A percentile compares a stretch with the other conserved stretches of the same genome.
Evolutionary conservation across 2,329 filamentous ascomycete species (phyloP).

Genomic region (Ascochyta fabae): DNA sequence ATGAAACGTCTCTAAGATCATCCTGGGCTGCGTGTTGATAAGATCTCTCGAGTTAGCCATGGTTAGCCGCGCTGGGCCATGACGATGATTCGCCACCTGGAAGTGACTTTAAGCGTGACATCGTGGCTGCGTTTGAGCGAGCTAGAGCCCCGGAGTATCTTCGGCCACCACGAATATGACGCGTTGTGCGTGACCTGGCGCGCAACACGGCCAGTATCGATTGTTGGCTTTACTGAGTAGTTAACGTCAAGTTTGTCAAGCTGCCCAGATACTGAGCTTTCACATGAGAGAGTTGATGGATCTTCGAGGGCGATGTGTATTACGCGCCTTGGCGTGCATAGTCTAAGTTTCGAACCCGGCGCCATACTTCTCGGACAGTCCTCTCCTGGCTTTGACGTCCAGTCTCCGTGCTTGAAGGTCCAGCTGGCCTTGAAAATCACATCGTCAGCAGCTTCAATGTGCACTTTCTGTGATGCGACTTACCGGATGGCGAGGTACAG

Average conservation of each 20-base stretch:
- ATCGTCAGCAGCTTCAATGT: not conserved
- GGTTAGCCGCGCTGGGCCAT: conserved; percentile 16
- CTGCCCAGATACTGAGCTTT: not conserved
- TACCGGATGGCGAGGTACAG: conserved; percentile 74
- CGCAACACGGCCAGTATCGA: not conserved
- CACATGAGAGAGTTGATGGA: conserved; percentile 36
- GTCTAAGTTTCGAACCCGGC: conserved; percentile 68
- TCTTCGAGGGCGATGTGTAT: conserved; percentile 13
- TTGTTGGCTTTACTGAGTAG: not conserved
- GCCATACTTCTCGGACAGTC: conserved; percentile 75
- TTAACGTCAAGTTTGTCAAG: not conserved
- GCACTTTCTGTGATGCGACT: conserved; percentile 14
- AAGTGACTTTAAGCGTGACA: conserved; percentile 15
- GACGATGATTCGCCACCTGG: conserved; percentile 19
- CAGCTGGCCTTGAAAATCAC: conserved; percentile 62
- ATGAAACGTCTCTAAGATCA: conserved; percentile 13
- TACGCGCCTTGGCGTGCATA: conserved; percentile 69
- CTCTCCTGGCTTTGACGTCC: conserved; percentile 72
- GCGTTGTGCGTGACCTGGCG: not conserved
- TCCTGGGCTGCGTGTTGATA: conserved; percentile 10
- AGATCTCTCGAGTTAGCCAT: conserved; percentile 15
- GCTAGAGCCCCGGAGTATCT: conserved; percentile 3
- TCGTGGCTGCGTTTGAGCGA: conserved; percentile 5
- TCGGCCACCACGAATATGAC: conserved; percentile 1
- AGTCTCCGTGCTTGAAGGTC: conserved; percentile 65